Percentiles rank a stretch among this genome's conserved stretches.
phyloP scores from a whole-genome alignment of 2,329 filamentous ascomycete species.

The Colletotrichum sp. region DNA sequence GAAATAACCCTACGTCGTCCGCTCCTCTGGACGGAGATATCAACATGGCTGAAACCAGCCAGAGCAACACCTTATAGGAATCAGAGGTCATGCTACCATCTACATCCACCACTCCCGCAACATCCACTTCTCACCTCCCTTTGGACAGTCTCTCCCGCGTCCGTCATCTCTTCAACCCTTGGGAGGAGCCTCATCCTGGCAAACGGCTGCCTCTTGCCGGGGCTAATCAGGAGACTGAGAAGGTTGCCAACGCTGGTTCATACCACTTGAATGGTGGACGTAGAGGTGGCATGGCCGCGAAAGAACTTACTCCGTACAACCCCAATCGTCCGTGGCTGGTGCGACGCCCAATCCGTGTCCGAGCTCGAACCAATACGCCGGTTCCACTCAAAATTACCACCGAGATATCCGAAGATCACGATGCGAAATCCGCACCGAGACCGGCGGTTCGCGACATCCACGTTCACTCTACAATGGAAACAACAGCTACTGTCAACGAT shows the following conservation, averaged over 20 bases:
- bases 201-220: slow-evolving; percentile 39
- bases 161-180: slow-evolving; percentile 27
- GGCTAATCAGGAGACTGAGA: slow-evolving; percentile 26
- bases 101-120: slow-evolving; percentile 37
- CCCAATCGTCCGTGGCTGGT: slow-evolving; percentile 25
- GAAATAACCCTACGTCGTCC: slow-evolving; percentile 49
- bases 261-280: slow-evolving; percentile 14
- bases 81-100: slow-evolving; percentile 61
- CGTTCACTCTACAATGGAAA: not conserved
- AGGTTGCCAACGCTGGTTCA: slow-evolving; percentile 7
- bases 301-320: slow-evolving; percentile 36
- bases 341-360: slow-evolving; percentile 26
- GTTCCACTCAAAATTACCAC: slow-evolving; percentile 35
- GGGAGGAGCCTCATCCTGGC: slow-evolving; percentile 54
- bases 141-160: slow-evolving; percentile 21
- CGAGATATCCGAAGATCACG: slow-evolving; percentile 15
- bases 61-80: slow-evolving; percentile 57
- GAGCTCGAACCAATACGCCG: slow-evolving; percentile 29
- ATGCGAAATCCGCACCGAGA: slow-evolving; percentile 15
- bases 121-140: slow-evolving; percentile 23
- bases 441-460: slow-evolving; percentile 21
- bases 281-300: slow-evolving; percentile 55
- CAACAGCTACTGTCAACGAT: not conserved
- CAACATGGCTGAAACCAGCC: slow-evolving; percentile 37
- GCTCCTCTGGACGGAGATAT: slow-evolving; percentile 43